A percentile compares a stretch with the other conserved stretches of the same genome.
These are phyloP conservation scores for Yamadazyma takamatsuzukensis DNA, from an alignment of 805 yeast genomes.

Conservation along the genomic window DNA sequence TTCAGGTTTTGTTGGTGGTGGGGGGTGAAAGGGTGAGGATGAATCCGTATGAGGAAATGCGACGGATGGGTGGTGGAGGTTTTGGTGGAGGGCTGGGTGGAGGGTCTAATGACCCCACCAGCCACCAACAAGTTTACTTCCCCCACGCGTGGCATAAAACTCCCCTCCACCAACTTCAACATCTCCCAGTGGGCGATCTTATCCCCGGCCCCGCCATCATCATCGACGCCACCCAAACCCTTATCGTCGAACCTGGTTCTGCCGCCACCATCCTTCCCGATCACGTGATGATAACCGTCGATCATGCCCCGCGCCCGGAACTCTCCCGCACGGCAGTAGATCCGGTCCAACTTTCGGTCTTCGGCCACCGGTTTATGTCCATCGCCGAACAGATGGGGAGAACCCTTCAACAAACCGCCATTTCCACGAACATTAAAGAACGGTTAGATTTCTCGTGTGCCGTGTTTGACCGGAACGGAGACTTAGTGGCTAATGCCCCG, in stretches of 20 bases:
- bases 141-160: conserved; percentile 30
- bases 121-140: conserved; percentile 20
- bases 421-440: conserved; percentile 44
- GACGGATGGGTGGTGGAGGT: conserved; percentile 6
- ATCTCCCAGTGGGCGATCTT: conserved; percentile 18
- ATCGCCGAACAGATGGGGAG: conserved; percentile 43
- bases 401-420: conserved; percentile 42
- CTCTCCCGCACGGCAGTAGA: conserved; percentile 25
- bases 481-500: conserved; percentile 45
- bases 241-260: conserved; percentile 30
- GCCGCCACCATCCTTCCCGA: conserved; percentile 23
- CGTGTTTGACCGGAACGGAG: conserved; percentile 38
- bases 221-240: conserved; percentile 32
- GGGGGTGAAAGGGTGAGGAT: conserved; percentile 44
- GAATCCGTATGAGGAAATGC: conserved; percentile 45
- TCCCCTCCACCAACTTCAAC: conserved; percentile 18
- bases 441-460: conserved; percentile 46
- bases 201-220: conserved; percentile 31
- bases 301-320: conserved; percentile 18
- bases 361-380: conserved; percentile 40
- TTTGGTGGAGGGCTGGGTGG: background rate
- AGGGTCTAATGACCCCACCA: background rate
- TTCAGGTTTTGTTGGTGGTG: conserved; percentile 54
- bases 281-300: conserved; percentile 30
- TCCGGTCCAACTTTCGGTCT: conserved; percentile 38